Conservation (phyloP, 2,329 filamentous ascomycete genomes). For the Ophiobolus disseminans region DNA sequence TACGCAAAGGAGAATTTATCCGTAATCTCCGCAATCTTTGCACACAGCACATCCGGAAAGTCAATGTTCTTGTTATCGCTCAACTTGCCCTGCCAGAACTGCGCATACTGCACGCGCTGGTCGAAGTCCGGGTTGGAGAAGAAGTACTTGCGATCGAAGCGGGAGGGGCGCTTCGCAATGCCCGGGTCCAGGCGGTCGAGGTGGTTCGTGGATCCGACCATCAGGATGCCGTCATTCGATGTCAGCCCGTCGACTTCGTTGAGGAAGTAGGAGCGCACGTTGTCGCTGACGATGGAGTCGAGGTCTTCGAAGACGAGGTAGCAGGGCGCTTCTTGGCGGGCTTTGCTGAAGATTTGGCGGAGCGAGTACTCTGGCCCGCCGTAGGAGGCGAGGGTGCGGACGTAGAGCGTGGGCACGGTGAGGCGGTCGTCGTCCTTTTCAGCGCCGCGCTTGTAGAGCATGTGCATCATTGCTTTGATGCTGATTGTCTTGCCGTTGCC, state of each 20-base stretch:
- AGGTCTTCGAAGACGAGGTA: conserved; percentile 76
- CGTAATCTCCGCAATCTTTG: conserved; percentile 51
- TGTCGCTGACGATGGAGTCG: conserved; percentile 68
- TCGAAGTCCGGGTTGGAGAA: conserved; percentile 51
- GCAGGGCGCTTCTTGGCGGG: conserved; percentile 69
- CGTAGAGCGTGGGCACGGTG: conserved; percentile 62
- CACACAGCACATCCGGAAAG: conserved; percentile 52
- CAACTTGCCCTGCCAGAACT: conserved; percentile 55
- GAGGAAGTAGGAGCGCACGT: conserved; percentile 71
- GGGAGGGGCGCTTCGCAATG: conserved; percentile 57
- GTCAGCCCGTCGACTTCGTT: conserved; percentile 76
- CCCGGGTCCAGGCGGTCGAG: conserved; percentile 72
- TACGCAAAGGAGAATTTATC: conserved; percentile 56
- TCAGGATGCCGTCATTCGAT: conserved; percentile 74
- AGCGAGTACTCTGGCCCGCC: conserved; percentile 62
- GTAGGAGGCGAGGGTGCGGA: conserved; percentile 57
- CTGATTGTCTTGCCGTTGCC: conserved; percentile 73
- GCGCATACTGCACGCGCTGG: conserved; percentile 52
- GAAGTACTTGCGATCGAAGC: conserved; percentile 58
- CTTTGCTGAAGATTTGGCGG: conserved; percentile 54
- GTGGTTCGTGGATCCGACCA: conserved; percentile 70
- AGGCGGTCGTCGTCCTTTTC: conserved; percentile 32
- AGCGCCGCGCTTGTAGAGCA: conserved; percentile 60
- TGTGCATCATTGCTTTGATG: conserved; percentile 74
- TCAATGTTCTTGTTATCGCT: conserved; percentile 46